Conservation (phyloP, 116 monocot species). For the Cymodocea nodosa region DNA sequence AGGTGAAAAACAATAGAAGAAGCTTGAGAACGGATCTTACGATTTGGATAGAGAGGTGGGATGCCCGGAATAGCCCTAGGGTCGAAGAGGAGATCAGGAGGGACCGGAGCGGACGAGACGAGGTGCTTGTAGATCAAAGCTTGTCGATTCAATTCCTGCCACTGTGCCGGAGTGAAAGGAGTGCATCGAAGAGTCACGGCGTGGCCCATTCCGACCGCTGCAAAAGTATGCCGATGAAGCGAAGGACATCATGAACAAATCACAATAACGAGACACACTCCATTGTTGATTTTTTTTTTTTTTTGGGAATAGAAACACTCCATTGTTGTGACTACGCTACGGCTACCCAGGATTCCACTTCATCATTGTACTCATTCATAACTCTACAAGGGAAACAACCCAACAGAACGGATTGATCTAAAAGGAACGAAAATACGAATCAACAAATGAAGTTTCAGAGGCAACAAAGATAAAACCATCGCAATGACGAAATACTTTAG, state of each 20-base stretch:
- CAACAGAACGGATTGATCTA: too few relatives aligned
- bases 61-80: constrained; percentile 8
- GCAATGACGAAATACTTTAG: too few relatives aligned
- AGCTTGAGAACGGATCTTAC: neutral
- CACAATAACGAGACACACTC: too few relatives aligned
- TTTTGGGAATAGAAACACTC: too few relatives aligned
- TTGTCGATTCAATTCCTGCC: constrained; percentile 57
- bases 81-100: constrained; percentile 30
- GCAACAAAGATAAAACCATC: neutral
- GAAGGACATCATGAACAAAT: neutral
- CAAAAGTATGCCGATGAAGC: neutral
- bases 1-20: neutral
- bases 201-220: neutral
- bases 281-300: too few relatives aligned
- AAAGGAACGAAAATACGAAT: too few relatives aligned
- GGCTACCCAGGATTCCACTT: too few relatives aligned
- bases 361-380: too few relatives aligned
- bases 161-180: constrained; percentile 13
- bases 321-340: too few relatives aligned
- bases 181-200: too few relatives aligned
- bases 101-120: constrained; percentile 35
- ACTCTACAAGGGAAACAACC: too few relatives aligned
- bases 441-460: neutral
- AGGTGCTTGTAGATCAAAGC: constrained; percentile 58
- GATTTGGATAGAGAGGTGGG: constrained; percentile 8